These are phyloP conservation scores for Epichloe sp. DNA, from an alignment of 2,329 filamentous ascomycete species.

Conservation along the genomic window DNA sequence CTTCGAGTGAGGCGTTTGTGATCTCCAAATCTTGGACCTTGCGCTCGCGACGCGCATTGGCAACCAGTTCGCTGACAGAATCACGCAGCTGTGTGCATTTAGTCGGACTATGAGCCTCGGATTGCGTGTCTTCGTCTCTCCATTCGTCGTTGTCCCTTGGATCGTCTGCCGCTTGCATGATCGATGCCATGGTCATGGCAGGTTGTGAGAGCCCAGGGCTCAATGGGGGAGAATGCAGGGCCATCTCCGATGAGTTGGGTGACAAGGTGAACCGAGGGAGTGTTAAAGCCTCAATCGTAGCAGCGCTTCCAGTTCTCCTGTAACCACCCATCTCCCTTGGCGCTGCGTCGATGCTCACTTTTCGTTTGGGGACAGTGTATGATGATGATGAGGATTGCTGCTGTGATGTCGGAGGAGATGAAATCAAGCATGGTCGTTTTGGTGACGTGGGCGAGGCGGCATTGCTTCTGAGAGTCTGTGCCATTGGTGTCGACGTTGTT, in stretches of 20 bases:
- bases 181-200: conserved; percentile 38
- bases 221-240: conserved; percentile 20
- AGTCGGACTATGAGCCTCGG: conserved; percentile 39
- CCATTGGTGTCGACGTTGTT: conserved; percentile 12
- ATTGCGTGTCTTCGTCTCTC: conserved; percentile 17
- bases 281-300: conserved; percentile 23
- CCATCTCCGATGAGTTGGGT: conserved; percentile 18
- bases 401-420: conserved; percentile 25
- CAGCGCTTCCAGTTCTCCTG: conserved; percentile 27
- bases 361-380: conserved; percentile 21
- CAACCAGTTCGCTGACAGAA: conserved; percentile 60
- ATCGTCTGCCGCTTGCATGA: conserved; percentile 43
- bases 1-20: conserved; percentile 84
- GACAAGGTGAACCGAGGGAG: conserved; percentile 22
- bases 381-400: conserved; percentile 10
- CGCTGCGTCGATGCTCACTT: conserved; percentile 29
- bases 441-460: conserved; percentile 12
- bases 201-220: conserved; percentile 19
- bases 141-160: conserved; percentile 21
- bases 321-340: conserved; percentile 23
- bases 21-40: conserved; percentile 96
- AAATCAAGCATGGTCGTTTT: conserved; percentile 16
- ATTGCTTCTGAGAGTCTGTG: conserved; percentile 10
- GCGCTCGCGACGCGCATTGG: conserved; percentile 80
- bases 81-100: conserved; percentile 43